Evolutionary conservation across 202 grass and related monocot species (phyloP).

Genomic region (Schoenoplectus tabernaemontani): DNA sequence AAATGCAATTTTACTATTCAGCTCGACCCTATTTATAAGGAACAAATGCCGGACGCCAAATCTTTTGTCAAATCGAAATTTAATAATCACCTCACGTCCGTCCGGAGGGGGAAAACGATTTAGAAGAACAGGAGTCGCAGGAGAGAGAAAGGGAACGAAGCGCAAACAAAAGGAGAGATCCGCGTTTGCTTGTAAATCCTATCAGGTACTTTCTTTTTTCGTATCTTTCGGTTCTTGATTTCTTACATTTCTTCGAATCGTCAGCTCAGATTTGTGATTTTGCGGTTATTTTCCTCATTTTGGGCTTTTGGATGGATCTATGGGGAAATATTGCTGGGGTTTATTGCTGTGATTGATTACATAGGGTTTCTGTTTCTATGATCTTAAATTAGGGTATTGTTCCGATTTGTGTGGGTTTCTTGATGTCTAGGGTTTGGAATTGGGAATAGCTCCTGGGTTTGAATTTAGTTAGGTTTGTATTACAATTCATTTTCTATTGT

Average conservation of each 20-base stretch:
- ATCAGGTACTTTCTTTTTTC: background rate
- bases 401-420: background rate
- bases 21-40: slow-evolving; percentile 1
- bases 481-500: background rate
- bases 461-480: background rate
- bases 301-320: background rate
- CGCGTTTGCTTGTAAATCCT: background rate
- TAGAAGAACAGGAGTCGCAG: slow-evolving; percentile 24
- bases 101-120: slow-evolving; percentile 8
- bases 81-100: slow-evolving; percentile 15
- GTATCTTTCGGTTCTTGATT: background rate
- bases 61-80: slow-evolving; percentile 20
- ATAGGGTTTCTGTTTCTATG: slow-evolving; percentile 12
- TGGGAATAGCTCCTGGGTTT: background rate
- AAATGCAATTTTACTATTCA: background rate
- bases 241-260: background rate
- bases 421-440: slow-evolving; percentile 20
- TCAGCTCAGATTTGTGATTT: background rate
- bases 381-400: background rate
- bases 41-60: slow-evolving; percentile 7
- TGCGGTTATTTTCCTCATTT: background rate
- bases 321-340: background rate
- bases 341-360: background rate
- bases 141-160: slow-evolving; percentile 23
- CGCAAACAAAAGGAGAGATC: slow-evolving; percentile 4